Evolutionary conservation across 2,329 filamentous ascomycete genomes (phyloP).

Genomic region (Xylariaceae sp.): DNA sequence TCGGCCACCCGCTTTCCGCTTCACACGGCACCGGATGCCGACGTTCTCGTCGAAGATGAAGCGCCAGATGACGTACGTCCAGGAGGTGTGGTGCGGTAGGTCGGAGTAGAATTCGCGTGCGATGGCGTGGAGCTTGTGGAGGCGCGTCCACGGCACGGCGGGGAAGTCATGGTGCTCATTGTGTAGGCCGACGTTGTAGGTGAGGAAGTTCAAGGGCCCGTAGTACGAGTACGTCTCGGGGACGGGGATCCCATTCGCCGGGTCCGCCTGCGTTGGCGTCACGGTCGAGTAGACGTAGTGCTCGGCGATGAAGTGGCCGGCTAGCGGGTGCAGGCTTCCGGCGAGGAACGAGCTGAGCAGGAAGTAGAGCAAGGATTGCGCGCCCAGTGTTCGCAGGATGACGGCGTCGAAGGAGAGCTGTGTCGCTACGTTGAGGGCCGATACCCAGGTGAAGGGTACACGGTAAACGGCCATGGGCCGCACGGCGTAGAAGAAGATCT

Average conservation of each 20-base stretch:
- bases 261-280: constrained; percentile 60
- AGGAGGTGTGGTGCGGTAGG: constrained; percentile 86
- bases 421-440: constrained; percentile 78
- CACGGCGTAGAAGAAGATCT: constrained; percentile 98
- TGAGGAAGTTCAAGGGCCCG: constrained; percentile 86
- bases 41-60: constrained; percentile 92
- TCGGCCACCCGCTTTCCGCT: constrained; percentile 79
- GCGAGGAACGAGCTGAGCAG: constrained; percentile 91
- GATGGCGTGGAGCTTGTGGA: constrained; percentile 78
- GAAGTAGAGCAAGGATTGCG: constrained; percentile 78
- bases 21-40: constrained; percentile 90
- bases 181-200: constrained; percentile 97
- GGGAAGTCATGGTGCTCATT: constrained; percentile 99
- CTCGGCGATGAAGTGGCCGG: constrained; percentile 98
- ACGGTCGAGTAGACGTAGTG: constrained; percentile 83
- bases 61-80: constrained; percentile 92
- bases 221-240: constrained; percentile 99
- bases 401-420: constrained; percentile 80
- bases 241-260: constrained; percentile 68
- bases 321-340: constrained; percentile 90
- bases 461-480: constrained; percentile 94
- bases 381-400: constrained; percentile 67
- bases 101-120: constrained; percentile 92
- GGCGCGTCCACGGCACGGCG: constrained; percentile 90
- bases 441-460: constrained; percentile 84